Evolutionary conservation across 176 grass and related monocot species (phyloP).

Genomic region (Cocos nucifera): DNA sequence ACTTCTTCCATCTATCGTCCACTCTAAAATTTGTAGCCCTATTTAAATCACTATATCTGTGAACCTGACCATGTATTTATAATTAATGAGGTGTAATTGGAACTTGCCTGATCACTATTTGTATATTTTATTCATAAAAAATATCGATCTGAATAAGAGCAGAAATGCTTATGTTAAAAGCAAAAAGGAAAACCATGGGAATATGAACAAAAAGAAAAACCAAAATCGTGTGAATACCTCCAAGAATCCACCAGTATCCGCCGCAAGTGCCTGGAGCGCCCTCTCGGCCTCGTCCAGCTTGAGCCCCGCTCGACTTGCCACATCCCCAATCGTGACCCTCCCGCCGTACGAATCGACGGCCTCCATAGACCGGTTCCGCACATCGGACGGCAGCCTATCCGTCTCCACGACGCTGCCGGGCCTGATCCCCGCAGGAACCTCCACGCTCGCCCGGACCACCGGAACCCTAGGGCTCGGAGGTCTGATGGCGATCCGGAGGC

Average conservation of each 20-base stretch:
- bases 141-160: too few species aligned
- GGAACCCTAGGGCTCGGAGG: constrained; percentile 10
- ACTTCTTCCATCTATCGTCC: too few species aligned
- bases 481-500: constrained; percentile 13
- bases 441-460: constrained; percentile 32
- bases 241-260: constrained; percentile 92
- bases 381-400: constrained; percentile 72
- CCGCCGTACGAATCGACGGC: constrained; percentile 68
- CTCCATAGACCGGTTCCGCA: constrained; percentile 71
- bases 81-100: too few species aligned
- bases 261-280: constrained; percentile 83
- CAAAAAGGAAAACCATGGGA: not conserved
- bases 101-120: too few species aligned
- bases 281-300: constrained; percentile 66
- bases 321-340: constrained; percentile 86
- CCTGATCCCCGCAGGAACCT: constrained; percentile 32
- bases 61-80: too few species aligned
- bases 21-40: too few species aligned
- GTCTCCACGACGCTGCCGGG: constrained; percentile 74
- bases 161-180: too few species aligned
- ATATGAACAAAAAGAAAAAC: not conserved
- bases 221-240: constrained; percentile 36
- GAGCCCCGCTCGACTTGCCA: constrained; percentile 60
- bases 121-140: too few species aligned
- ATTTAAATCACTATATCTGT: too few species aligned